Percentiles rank a stretch among this genome's conserved stretches.
phyloP scores from a whole-genome alignment of 2,329 filamentous ascomycete genomes.

The Venturiaceae sp. region DNA sequence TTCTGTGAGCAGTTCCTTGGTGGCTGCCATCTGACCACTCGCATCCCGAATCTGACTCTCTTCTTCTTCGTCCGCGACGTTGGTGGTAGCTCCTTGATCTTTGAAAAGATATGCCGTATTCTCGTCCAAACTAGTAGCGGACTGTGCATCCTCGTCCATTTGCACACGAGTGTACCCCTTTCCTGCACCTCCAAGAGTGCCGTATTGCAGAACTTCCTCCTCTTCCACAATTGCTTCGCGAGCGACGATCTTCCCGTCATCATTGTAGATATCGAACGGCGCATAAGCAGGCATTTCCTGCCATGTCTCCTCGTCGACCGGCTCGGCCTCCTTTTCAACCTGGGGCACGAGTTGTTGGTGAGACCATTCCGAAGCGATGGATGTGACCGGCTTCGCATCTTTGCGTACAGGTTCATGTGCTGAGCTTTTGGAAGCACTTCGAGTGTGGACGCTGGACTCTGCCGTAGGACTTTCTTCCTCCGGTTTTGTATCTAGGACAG shows the following conservation, averaged over 20 bases:
- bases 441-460: not conserved
- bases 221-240: constrained; percentile 62
- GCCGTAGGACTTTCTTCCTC: not conserved
- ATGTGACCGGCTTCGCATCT: not conserved
- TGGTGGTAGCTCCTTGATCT: constrained; percentile 49
- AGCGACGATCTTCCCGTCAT: constrained; percentile 80
- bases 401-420: not conserved
- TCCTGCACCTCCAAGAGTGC: constrained; percentile 74
- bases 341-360: constrained; percentile 65
- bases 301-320: constrained; percentile 64
- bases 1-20: constrained; percentile 89
- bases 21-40: constrained; percentile 84
- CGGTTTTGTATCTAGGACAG: not conserved
- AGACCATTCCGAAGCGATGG: constrained; percentile 69
- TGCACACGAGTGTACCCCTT: constrained; percentile 95
- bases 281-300: constrained; percentile 92
- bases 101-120: constrained; percentile 95
- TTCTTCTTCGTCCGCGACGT: constrained; percentile 50
- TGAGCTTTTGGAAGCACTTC: not conserved
- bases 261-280: constrained; percentile 90
- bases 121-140: constrained; percentile 92
- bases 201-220: constrained; percentile 62
- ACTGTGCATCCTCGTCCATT: constrained; percentile 88
- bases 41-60: constrained; percentile 41
- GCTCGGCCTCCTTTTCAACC: constrained; percentile 32